phyloP scores from a whole-genome alignment of 2,329 filamentous ascomycete species.

The Cryphonectria nitschkei region DNA sequence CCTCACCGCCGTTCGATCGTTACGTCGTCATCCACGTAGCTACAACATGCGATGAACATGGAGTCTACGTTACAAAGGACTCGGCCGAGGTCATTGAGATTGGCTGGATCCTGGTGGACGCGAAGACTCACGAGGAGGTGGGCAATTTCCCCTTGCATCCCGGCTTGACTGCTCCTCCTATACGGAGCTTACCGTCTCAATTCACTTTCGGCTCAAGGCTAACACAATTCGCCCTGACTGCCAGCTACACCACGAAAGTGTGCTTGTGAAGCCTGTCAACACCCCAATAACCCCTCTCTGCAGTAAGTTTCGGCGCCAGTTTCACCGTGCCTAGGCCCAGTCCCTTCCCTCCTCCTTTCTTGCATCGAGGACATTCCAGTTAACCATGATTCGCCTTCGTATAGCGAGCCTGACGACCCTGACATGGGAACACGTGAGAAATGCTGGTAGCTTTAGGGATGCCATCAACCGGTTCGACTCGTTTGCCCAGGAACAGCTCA shows the following conservation, averaged over 20 bases:
- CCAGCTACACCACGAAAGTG: conserved; percentile 91
- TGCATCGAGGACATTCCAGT: conserved; percentile 16
- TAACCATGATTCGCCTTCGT: conserved; percentile 22
- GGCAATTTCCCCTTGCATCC: conserved; percentile 37
- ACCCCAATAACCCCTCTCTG: conserved; percentile 98
- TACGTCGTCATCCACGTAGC: conserved; percentile 98
- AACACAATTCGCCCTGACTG: background rate
- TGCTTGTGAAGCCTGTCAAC: conserved; percentile 97
- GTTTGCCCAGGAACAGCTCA: conserved; percentile 90
- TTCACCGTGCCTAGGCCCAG: conserved; percentile 8
- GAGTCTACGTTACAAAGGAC: conserved; percentile 98
- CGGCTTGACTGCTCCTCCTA: conserved; percentile 10
- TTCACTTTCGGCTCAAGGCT: background rate
- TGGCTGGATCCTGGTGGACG: conserved; percentile 94
- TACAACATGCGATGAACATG: conserved; percentile 98
- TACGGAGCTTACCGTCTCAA: conserved; percentile 13
- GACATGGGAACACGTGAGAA: conserved; percentile 98
- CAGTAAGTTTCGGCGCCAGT: conserved; percentile 69
- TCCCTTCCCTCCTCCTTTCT: background rate
- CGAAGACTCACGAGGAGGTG: conserved; percentile 92
- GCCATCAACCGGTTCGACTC: conserved; percentile 93
- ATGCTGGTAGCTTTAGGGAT: conserved; percentile 95
- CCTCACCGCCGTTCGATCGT: conserved; percentile 80
- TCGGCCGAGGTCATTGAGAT: conserved; percentile 99
- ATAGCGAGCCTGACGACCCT: conserved; percentile 94